Conservation (phyloP, 2,329 filamentous ascomycete genomes). For the Blumeriella jaapii region DNA sequence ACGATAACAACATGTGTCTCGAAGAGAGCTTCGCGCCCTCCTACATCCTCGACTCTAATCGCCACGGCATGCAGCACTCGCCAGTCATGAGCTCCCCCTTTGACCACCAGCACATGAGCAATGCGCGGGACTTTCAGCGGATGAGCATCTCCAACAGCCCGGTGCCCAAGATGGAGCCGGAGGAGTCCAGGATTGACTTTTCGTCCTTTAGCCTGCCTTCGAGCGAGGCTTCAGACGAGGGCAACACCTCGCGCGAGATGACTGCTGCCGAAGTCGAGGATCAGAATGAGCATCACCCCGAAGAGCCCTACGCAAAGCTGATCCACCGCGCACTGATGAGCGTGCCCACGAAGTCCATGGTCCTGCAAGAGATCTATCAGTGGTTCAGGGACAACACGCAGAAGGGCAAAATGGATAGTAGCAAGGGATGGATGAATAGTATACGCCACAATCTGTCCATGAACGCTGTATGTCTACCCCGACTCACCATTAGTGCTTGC, state of each 20-base stretch:
- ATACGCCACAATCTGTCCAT: constrained; percentile 94
- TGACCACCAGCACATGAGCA: constrained; percentile 8
- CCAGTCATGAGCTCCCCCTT: neutral
- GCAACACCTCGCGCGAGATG: constrained; percentile 19
- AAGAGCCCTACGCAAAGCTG: constrained; percentile 69
- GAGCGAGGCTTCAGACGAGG: constrained; percentile 21
- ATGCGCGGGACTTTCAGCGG: constrained; percentile 10
- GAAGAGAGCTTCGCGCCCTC: constrained; percentile 10
- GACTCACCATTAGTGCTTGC: neutral
- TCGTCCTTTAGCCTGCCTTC: constrained; percentile 12
- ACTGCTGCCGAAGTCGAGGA: constrained; percentile 22
- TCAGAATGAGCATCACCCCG: constrained; percentile 26
- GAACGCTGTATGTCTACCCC: constrained; percentile 60
- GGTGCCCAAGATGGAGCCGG: constrained; percentile 15
- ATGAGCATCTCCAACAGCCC: constrained; percentile 17
- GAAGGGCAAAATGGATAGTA: constrained; percentile 50
- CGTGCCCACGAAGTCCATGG: constrained; percentile 55
- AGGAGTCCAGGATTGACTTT: constrained; percentile 1
- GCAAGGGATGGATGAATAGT: constrained; percentile 85
- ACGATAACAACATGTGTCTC: constrained; percentile 7
- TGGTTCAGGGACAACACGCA: constrained; percentile 79
- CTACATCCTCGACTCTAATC: constrained; percentile 12
- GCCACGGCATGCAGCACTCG: constrained; percentile 2
- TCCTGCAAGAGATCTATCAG: constrained; percentile 75
- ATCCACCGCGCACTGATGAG: constrained; percentile 67